phyloP scores from a whole-genome alignment of 2,329 filamentous ascomycete species.

The Alternaria burnsii region DNA sequence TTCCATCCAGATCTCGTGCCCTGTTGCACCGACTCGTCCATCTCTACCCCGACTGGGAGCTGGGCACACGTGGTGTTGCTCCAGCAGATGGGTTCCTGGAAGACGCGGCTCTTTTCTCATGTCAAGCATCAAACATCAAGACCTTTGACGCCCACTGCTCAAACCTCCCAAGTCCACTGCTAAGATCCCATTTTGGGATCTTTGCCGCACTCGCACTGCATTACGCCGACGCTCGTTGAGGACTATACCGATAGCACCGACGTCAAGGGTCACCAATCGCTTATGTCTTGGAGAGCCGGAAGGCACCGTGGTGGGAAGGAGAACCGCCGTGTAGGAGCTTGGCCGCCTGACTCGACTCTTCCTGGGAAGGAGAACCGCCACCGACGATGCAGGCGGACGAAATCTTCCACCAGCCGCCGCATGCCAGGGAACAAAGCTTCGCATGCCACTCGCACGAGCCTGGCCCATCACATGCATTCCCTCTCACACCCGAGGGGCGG shows the following conservation, averaged over 20 bases:
- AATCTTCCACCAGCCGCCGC: slow-evolving; percentile 37
- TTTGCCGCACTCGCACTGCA: slow-evolving; percentile 25
- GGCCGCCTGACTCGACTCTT: slow-evolving; percentile 10
- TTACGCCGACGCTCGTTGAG: slow-evolving; percentile 30
- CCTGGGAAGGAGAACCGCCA: slow-evolving; percentile 22
- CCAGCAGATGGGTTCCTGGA: slow-evolving; percentile 20
- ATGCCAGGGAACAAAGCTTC: slow-evolving; percentile 21
- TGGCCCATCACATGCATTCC: slow-evolving; percentile 28
- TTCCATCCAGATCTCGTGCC: slow-evolving; percentile 34
- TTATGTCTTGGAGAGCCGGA: slow-evolving; percentile 7
- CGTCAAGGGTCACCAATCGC: slow-evolving; percentile 12
- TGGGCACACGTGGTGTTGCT: slow-evolving; percentile 29
- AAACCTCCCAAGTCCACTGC: background rate
- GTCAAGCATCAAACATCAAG: slow-evolving; percentile 18
- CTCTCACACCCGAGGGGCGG: slow-evolving; percentile 19
- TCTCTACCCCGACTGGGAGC: slow-evolving; percentile 27
- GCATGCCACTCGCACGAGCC: slow-evolving; percentile 31
- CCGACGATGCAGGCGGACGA: slow-evolving; percentile 20
- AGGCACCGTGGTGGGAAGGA: slow-evolving; percentile 14
- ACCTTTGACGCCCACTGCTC: slow-evolving; percentile 7
- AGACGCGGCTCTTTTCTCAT: slow-evolving; percentile 19
- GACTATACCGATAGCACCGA: slow-evolving; percentile 29
- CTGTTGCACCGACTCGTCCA: slow-evolving; percentile 33
- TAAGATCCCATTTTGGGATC: slow-evolving; percentile 6
- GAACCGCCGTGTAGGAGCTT: slow-evolving; percentile 15